Evolutionary conservation across 306 rosid genomes (phyloP), one percentile per base, ranked within the genome.

Genomic region (Lupinus albus): DNA sequence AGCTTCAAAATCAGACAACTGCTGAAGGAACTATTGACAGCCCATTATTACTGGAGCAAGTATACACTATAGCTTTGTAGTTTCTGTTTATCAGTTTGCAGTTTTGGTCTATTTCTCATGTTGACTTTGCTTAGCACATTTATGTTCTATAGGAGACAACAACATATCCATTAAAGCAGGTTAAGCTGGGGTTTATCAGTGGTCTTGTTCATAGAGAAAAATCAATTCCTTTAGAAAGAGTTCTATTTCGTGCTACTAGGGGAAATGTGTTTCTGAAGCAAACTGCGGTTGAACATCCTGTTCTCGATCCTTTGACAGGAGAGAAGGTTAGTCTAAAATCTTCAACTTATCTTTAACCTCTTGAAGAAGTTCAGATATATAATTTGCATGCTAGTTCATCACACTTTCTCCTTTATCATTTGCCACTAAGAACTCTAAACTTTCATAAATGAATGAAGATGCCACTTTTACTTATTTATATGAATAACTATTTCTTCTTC

Each of bases 141-240:
- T 56, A 47, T 72, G 67, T 68, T 73, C 47, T 68, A 64, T 51
- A 81, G 98, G 98, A 89, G 71, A 73, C 73, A 63, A 70, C 78
- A 21, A 16, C 84, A 50, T 88, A 84, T 67, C 49, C 64, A 6
- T 25, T 56, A 15, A 87, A 89, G 76, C 89, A 89, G 55, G 59
- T 92, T 76, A 89, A 80, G 75, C 80, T 87, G 68, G 96, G 98
- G 44, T 87, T 72, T 64, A 67, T 78, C 42, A 61, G 86, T 49
- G 98, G 98, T 67, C 95, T 92, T 75, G 91, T 92, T 85, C 78
- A 82, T 1, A 84, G 92, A 70, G 87, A 79, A 74, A 92, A 89
- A 59, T 76, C 86, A 16, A 78, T 81, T 85, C 77, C 89, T 56
- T 92, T 87, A 11, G 92, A 92, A 71, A 82, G 87, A 81, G 87